Conservation (phyloP, 805 yeast species). For the Candida taoyuanica region DNA sequence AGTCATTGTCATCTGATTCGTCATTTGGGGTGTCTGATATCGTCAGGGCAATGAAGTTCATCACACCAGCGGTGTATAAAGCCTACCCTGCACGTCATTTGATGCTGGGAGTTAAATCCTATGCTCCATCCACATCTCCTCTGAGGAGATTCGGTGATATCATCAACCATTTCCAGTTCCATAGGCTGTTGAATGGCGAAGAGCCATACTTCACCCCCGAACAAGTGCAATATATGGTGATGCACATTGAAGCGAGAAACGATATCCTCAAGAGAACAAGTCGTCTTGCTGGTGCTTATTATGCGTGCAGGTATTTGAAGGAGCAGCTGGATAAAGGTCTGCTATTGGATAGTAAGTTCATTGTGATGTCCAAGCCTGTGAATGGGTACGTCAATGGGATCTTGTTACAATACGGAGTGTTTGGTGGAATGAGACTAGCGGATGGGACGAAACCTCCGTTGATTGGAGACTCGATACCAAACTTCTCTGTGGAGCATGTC, state of each 20-base stretch:
- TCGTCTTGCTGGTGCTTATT: constrained; percentile 31
- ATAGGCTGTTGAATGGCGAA: constrained; percentile 34
- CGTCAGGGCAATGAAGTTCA: constrained; percentile 38
- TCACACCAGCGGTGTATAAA: constrained; percentile 50
- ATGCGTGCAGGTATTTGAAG: constrained; percentile 31
- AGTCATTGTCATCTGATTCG: constrained; percentile 11
- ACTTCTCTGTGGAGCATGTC: constrained; percentile 36
- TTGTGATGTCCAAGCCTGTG: constrained; percentile 39
- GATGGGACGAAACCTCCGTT: constrained; percentile 28
- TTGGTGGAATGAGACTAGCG: constrained; percentile 28
- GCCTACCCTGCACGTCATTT: constrained; percentile 46
- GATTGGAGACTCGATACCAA: constrained; percentile 40
- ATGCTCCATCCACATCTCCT: constrained; percentile 85
- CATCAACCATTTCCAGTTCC: constrained; percentile 74
- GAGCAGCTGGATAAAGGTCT: constrained; percentile 10
- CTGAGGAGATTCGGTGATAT: constrained; percentile 78
- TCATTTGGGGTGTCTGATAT: constrained; percentile 32
- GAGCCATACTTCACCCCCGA: constrained; percentile 29
- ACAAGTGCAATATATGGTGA: constrained; percentile 33
- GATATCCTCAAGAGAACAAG: constrained; percentile 32
- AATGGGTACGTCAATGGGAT: constrained; percentile 32
- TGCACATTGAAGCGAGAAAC: constrained; percentile 43
- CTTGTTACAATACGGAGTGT: constrained; percentile 28
- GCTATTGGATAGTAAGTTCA: constrained; percentile 22
- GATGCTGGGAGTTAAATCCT: constrained; percentile 56